Conservation (phyloP, 2,329 filamentous ascomycete species). For the Zymoseptoria tritici region DNA sequence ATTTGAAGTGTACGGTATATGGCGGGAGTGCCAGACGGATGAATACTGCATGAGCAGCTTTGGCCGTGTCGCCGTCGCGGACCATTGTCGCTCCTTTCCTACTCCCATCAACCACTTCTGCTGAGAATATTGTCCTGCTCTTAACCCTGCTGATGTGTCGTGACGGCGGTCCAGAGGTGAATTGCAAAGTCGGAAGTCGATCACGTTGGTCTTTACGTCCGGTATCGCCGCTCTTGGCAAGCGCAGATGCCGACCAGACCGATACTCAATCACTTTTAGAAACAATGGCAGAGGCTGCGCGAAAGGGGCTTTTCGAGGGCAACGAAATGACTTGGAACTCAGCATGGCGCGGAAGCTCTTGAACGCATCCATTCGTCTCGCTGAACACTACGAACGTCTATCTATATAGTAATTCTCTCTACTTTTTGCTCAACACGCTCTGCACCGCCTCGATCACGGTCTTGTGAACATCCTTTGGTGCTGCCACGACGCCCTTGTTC, state of each 20-base stretch:
- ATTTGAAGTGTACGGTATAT: constrained; percentile 54
- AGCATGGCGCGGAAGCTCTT: neutral
- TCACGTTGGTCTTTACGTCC: neutral
- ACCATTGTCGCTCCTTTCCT: constrained; percentile 9
- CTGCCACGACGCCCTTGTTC: constrained; percentile 92
- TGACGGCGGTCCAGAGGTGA: neutral
- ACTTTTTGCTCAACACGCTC: constrained; percentile 57
- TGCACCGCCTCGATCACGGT: constrained; percentile 76
- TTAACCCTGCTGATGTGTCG: neutral
- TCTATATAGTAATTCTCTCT: constrained; percentile 1
- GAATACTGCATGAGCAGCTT: constrained; percentile 37
- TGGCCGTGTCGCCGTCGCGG: constrained; percentile 10
- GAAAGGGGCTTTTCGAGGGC: no score
- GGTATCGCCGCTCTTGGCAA: neutral
- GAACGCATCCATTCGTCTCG: neutral
- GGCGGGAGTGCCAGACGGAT: constrained; percentile 40
- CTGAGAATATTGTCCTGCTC: neutral
- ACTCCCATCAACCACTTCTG: neutral
- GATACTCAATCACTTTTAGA: no score
- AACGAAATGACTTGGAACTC: neutral
- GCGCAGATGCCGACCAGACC: neutral
- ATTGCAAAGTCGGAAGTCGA: neutral
- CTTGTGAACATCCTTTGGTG: constrained; percentile 66
- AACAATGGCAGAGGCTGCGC: neutral
- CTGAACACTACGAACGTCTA: neutral